Conservation (phyloP, 805 yeast genomes). For the Middelhovenomyces tepae region DNA sequence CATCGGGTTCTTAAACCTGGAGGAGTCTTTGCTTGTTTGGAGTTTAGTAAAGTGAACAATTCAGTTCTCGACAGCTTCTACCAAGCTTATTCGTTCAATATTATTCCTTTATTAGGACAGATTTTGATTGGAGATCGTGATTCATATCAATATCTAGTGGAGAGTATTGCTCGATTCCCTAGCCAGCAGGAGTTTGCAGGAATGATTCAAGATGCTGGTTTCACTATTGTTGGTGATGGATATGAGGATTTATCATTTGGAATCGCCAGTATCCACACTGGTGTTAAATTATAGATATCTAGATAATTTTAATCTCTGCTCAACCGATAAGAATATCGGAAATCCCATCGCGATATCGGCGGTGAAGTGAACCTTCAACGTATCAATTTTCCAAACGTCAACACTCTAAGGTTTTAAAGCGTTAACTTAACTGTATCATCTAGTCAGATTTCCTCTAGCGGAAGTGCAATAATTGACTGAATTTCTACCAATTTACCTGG, state of each 20-base stretch:
- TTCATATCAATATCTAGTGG: slow-evolving; percentile 92
- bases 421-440: no score
- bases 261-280: slow-evolving; percentile 91
- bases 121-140: slow-evolving; percentile 91
- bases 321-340: no score
- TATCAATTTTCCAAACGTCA: no score
- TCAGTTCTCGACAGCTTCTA: slow-evolving; percentile 65
- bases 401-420: no score
- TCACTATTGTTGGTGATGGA: slow-evolving; percentile 81
- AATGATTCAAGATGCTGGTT: slow-evolving; percentile 94
- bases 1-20: slow-evolving; percentile 94
- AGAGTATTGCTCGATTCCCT: slow-evolving; percentile 87
- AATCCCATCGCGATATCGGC: no score
- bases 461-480: no score
- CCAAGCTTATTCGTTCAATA: slow-evolving; percentile 80
- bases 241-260: slow-evolving; percentile 93
- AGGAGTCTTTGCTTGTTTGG: slow-evolving; percentile 94
- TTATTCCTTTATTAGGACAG: slow-evolving; percentile 92
- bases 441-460: no score
- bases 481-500: no score
- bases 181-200: slow-evolving; percentile 80
- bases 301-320: no score
- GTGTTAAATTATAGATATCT: slow-evolving; percentile 62
- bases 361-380: no score
- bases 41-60: slow-evolving; percentile 86